These are phyloP conservation scores for Aureobasidium sp. DNA, from an alignment of 2,329 filamentous ascomycete genomes.

Conservation along the genomic window DNA sequence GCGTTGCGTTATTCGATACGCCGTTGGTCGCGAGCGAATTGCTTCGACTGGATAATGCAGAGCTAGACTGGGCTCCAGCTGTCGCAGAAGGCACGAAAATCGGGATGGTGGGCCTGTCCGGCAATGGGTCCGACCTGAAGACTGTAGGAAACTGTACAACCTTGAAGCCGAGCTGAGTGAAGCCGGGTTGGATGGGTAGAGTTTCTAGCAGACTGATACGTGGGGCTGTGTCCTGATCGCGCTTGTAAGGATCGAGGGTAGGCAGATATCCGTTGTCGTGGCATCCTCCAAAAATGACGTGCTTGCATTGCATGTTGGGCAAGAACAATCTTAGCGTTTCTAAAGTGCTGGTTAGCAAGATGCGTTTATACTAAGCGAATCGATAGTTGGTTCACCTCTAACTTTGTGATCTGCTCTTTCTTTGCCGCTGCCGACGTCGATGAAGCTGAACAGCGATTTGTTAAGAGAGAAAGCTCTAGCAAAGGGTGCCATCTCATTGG, in stretches of 20 bases:
- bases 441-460: conserved; percentile 47
- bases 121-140: conserved; percentile 35
- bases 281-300: conserved; percentile 56
- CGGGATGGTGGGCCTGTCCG: conserved; percentile 18
- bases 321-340: conserved; percentile 42
- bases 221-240: conserved; percentile 27
- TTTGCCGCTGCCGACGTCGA: conserved; percentile 53
- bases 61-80: background rate
- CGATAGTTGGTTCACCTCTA: conserved; percentile 36
- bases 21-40: background rate
- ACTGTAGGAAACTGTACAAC: conserved; percentile 31
- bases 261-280: conserved; percentile 47
- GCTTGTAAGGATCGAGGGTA: conserved; percentile 37
- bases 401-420: conserved; percentile 54
- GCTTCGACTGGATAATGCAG: background rate
- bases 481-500: conserved; percentile 34
- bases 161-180: conserved; percentile 32
- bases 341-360: conserved; percentile 38
- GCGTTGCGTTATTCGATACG: background rate
- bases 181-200: conserved; percentile 32
- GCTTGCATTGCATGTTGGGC: conserved; percentile 52
- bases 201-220: conserved; percentile 39
- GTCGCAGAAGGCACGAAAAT: background rate
- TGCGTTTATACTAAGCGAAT: conserved; percentile 18
- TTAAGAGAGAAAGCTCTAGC: conserved; percentile 43